Conservation (phyloP, 768 basidiomycete species). For the Exsudoporus frostii region DNA sequence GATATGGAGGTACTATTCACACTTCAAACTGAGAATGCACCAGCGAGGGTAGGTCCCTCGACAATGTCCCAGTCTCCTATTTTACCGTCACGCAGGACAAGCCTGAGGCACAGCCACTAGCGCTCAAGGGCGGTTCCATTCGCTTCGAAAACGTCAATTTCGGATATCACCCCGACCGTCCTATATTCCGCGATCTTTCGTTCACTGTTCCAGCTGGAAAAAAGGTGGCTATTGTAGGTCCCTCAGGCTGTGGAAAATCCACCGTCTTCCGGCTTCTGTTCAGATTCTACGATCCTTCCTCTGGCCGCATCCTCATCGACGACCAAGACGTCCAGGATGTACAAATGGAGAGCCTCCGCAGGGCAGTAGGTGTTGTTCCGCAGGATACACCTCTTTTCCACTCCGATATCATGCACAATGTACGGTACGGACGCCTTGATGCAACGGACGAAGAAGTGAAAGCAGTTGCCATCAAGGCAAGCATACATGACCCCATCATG, state of each 20-base stretch:
- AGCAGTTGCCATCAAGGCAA: slow-evolving; percentile 80
- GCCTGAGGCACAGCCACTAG: slow-evolving; percentile 62
- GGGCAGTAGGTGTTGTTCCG: slow-evolving; percentile 87
- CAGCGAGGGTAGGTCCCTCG: slow-evolving; percentile 47
- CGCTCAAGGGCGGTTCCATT: slow-evolving; percentile 79
- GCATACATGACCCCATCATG: slow-evolving; percentile 78
- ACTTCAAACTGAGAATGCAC: slow-evolving; percentile 76
- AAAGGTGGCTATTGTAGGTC: slow-evolving; percentile 96
- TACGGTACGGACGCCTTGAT: slow-evolving; percentile 85
- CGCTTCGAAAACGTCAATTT: slow-evolving; percentile 91
- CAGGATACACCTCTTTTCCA: slow-evolving; percentile 99
- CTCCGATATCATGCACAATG: slow-evolving; percentile 91
- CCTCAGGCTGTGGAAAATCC: slow-evolving; percentile 96
- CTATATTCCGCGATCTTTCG: slow-evolving; percentile 83
- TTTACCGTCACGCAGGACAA: slow-evolving; percentile 51
- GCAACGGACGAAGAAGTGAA: slow-evolving; percentile 89
- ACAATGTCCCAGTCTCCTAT: not conserved
- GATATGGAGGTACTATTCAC: slow-evolving; percentile 98
- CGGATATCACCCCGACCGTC: slow-evolving; percentile 86
- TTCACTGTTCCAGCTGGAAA: slow-evolving; percentile 95
- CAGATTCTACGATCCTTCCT: slow-evolving; percentile 86
- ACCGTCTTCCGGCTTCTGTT: slow-evolving; percentile 93
- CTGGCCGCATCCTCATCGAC: slow-evolving; percentile 82
- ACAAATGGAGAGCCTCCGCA: slow-evolving; percentile 68
- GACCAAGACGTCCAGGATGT: slow-evolving; percentile 80